Percentiles rank a stretch among this genome's conserved stretches.
Conservation (phyloP, 208 protist genomes). For the Tritrichomonas musculus region DNA sequence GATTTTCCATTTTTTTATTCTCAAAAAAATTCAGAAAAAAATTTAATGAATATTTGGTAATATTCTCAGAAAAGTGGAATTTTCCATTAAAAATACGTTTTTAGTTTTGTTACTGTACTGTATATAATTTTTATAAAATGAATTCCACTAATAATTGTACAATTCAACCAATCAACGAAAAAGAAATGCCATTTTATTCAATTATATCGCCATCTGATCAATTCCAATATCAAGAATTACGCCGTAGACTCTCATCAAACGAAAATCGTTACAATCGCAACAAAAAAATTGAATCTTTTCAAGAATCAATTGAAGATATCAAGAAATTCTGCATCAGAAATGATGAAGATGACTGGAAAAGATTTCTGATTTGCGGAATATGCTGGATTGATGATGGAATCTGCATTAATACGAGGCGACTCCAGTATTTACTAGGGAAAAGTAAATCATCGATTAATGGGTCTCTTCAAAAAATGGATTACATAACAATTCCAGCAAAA, state of each 20-base stretch:
- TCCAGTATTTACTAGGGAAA: not conserved
- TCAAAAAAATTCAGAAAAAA: too few species aligned
- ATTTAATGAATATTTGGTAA: too few species aligned
- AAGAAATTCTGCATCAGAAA: not conserved
- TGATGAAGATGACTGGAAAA: constrained; percentile 3
- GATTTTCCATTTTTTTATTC: too few species aligned
- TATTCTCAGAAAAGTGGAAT: too few species aligned
- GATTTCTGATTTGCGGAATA: not conserved
- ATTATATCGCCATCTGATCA: not conserved
- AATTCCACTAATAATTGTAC: too few species aligned
- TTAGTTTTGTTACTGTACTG: too few species aligned
- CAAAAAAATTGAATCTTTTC: not conserved
- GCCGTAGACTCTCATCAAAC: not conserved
- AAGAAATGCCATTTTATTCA: too few species aligned
- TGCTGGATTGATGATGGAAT: constrained; percentile 24
- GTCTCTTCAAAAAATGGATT: not conserved
- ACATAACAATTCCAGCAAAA: not conserved
- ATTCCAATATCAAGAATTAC: not conserved
- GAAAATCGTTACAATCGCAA: not conserved
- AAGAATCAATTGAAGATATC: not conserved
- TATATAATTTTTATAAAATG: too few species aligned
- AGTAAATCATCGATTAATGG: constrained; percentile 13
- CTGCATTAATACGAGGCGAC: not conserved
- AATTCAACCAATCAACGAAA: too few species aligned
- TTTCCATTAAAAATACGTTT: too few species aligned